phyloP scores from a whole-genome alignment of 306 rosid species.

The Abrus precatorius region DNA sequence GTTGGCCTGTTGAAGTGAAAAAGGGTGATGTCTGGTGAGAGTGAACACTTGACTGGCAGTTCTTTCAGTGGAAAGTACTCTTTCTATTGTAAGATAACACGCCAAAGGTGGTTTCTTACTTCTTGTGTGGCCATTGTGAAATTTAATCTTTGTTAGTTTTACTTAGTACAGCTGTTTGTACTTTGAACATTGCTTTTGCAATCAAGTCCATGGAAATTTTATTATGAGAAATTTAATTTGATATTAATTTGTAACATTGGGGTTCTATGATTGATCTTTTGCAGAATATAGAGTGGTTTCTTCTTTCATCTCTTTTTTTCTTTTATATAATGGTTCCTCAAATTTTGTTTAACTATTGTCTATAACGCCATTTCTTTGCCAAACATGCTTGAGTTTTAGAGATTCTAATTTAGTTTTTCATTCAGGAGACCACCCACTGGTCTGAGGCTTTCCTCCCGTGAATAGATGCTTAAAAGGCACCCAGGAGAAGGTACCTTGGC shows the following conservation, averaged over 20 bases:
- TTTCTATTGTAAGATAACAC: slow-evolving; percentile 89
- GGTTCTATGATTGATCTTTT: slow-evolving; percentile 2
- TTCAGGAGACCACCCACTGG: slow-evolving; percentile 79
- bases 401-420: slow-evolving; percentile 75
- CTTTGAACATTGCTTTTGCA: slow-evolving; percentile 50
- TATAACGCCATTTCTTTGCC: slow-evolving; percentile 14
- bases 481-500: slow-evolving; percentile 91
- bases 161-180: slow-evolving; percentile 49
- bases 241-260: slow-evolving; percentile 14
- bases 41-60: slow-evolving; percentile 61
- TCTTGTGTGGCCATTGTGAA: slow-evolving; percentile 56
- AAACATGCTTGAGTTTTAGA: slow-evolving; percentile 52
- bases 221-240: slow-evolving; percentile 35
- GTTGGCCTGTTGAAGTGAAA: slow-evolving; percentile 68
- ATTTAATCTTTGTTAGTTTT: not conserved
- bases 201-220: slow-evolving; percentile 45
- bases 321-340: not conserved
- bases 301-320: not conserved
- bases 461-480: slow-evolving; percentile 77
- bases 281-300: slow-evolving; percentile 25
- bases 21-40: slow-evolving; percentile 66
- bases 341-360: slow-evolving; percentile 8
- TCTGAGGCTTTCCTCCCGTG: slow-evolving; percentile 77
- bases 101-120: slow-evolving; percentile 69
- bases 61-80: slow-evolving; percentile 84